A percentile compares a stretch with the other conserved stretches of the same genome.
Evolutionary conservation across 2,329 filamentous ascomycete genomes (phyloP).

Genomic region (Xylariales sp.): DNA sequence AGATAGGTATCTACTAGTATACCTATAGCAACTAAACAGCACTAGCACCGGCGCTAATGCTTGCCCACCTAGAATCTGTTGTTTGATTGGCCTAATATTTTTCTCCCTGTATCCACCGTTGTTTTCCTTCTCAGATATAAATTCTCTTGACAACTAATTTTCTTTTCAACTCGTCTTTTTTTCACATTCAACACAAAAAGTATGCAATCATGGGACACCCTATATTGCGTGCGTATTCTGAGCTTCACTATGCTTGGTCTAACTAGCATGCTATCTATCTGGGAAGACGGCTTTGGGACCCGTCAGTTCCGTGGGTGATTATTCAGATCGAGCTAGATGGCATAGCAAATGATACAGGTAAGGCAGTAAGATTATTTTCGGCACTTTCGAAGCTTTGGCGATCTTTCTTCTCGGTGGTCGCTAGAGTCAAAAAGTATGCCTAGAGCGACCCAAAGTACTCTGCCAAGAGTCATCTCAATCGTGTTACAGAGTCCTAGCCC

Average conservation of each 20-base stretch:
- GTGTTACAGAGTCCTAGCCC: constrained; percentile 88
- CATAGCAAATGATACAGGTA: constrained; percentile 29
- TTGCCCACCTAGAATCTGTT: background rate
- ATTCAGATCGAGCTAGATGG: constrained; percentile 8
- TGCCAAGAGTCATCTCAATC: constrained; percentile 92
- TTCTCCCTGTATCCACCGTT: constrained; percentile 13
- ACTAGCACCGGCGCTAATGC: constrained; percentile 15
- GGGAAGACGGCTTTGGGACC: constrained; percentile 3
- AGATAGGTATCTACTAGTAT: too few species aligned
- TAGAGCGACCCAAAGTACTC: constrained; percentile 80
- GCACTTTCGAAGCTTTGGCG: constrained; percentile 96
- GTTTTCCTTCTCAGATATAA: constrained; percentile 27
- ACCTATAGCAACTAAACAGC: constrained; percentile 13
- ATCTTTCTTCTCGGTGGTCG: constrained; percentile 74
- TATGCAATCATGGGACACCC: background rate
- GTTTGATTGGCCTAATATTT: constrained; percentile 29
- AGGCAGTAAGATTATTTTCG: constrained; percentile 50
- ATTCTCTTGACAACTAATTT: constrained; percentile 23
- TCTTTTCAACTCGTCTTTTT: background rate
- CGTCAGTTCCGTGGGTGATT: background rate
- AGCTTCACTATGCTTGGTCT: background rate
- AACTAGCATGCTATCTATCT: background rate
- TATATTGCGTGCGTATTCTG: background rate
- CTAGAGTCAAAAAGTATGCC: constrained; percentile 88
- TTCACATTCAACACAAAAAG: constrained; percentile 11